These are phyloP conservation scores for Puccinia hordei DNA, from an alignment of 1,284 basidiomycete genomes.

Conservation along the genomic window DNA sequence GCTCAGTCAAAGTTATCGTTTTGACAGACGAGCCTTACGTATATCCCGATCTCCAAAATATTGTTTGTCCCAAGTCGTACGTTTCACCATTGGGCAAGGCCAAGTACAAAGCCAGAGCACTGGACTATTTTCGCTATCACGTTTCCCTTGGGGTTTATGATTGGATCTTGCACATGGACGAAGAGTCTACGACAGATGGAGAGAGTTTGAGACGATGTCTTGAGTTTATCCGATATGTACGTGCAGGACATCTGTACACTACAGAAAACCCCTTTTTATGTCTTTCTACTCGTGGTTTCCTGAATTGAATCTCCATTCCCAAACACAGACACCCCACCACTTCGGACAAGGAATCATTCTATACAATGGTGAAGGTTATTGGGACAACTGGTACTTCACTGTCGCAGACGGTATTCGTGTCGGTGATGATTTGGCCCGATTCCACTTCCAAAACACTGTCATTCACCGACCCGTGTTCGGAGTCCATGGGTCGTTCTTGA, in stretches of 20 bases:
- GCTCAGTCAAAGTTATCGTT: conserved; percentile 59
- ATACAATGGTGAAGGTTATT: conserved; percentile 62
- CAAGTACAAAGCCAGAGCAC: conserved; percentile 62
- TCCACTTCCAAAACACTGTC: conserved; percentile 61
- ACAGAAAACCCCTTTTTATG: not conserved
- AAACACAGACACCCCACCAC: conserved; percentile 59
- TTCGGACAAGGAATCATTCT: conserved; percentile 62
- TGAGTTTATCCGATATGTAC: conserved; percentile 59
- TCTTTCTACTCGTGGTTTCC: conserved; percentile 46
- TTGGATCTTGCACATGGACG: conserved; percentile 61
- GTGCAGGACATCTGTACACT: conserved; percentile 44
- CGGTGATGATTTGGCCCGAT: conserved; percentile 61
- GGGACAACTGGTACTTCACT: conserved; percentile 62
- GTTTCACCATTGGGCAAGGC: conserved; percentile 60
- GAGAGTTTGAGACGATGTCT: conserved; percentile 60
- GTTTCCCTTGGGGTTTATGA: conserved; percentile 61
- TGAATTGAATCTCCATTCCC: not conserved
- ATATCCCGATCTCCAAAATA: conserved; percentile 61
- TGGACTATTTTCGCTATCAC: conserved; percentile 61
- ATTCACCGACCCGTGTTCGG: conserved; percentile 61
- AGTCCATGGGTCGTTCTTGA: conserved; percentile 61
- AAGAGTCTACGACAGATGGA: conserved; percentile 61
- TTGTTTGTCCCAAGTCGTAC: conserved; percentile 61
- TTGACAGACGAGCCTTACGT: conserved; percentile 61
- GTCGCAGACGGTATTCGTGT: conserved; percentile 62